Conservation (phyloP, 805 yeast genomes). For the Barnettozyma sp. region DNA sequence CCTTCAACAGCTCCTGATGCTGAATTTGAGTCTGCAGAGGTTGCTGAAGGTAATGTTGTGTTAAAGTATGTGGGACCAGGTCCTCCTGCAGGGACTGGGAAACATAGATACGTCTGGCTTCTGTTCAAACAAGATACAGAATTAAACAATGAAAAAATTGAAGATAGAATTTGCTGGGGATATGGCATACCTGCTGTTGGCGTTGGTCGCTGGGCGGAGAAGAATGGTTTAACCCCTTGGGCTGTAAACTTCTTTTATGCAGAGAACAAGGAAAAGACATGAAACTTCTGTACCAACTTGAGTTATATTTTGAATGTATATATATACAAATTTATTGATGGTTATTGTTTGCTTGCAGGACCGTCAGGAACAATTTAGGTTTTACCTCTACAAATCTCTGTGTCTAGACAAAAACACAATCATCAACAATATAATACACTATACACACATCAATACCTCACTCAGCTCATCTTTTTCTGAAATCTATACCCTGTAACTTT, state of each 20-base stretch:
- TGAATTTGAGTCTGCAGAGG: constrained; percentile 31
- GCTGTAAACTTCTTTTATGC: constrained; percentile 83
- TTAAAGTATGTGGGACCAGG: constrained; percentile 73
- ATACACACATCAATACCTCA: constrained; percentile 1
- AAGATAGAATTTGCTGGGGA: constrained; percentile 75
- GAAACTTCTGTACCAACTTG: no score
- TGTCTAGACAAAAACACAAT: background rate
- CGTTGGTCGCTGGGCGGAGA: constrained; percentile 62
- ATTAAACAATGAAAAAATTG: constrained; percentile 30
- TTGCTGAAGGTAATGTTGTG: constrained; percentile 35
- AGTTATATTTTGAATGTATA: no score
- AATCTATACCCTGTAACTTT: no score
- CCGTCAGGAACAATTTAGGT: no score
- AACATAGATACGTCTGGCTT: constrained; percentile 79
- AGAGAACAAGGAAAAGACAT: constrained; percentile 37
- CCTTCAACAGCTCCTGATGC: constrained; percentile 25
- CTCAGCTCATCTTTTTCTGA: background rate
- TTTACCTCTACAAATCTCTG: no score
- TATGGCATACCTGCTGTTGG: constrained; percentile 78
- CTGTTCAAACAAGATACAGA: constrained; percentile 57
- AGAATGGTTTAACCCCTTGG: constrained; percentile 55
- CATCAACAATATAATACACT: constrained; percentile 3
- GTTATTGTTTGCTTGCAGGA: no score
- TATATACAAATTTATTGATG: no score
- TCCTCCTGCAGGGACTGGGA: constrained; percentile 83